Conservation (phyloP, 768 basidiomycete species). For the Tephrocybe sp. region DNA sequence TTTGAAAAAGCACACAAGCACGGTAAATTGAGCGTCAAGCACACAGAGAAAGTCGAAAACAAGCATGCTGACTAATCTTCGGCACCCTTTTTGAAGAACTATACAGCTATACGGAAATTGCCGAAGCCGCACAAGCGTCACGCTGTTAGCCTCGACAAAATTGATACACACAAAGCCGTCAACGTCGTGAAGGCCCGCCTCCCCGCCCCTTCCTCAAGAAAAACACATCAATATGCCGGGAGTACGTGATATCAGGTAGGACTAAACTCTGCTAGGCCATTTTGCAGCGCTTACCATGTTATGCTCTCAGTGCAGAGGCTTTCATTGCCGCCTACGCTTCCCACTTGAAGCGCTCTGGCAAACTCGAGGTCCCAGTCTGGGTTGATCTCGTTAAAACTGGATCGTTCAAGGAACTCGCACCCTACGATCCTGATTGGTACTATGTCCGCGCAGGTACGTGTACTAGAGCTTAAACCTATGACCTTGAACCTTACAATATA, state of each 20-base stretch:
- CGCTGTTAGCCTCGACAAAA: conserved; percentile 24
- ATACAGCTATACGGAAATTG: conserved; percentile 38
- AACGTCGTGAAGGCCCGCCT: conserved; percentile 46
- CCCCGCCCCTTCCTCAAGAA: conserved; percentile 48
- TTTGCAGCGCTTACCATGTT: conserved; percentile 18
- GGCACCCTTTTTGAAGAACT: conserved; percentile 23
- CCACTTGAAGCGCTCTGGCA: conserved; percentile 97
- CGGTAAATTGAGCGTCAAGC: no score
- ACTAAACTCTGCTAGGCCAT: conserved; percentile 9
- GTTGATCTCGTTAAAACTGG: conserved; percentile 99
- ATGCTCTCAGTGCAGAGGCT: conserved; percentile 70
- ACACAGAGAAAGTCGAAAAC: not conserved
- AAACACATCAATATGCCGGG: conserved; percentile 64
- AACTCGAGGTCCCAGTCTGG: conserved; percentile 99
- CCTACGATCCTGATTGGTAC: conserved; percentile 99
- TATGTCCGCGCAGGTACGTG: conserved; percentile 94
- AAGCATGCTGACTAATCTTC: conserved; percentile 22
- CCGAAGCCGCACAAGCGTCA: conserved; percentile 35
- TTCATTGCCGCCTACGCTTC: conserved; percentile 95
- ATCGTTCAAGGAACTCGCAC: conserved; percentile 95
- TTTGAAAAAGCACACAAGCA: no score
- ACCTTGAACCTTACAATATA: not conserved
- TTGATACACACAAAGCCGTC: conserved; percentile 46
- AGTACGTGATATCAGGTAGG: conserved; percentile 78
- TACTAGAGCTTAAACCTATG: not conserved